Evolutionary conservation across 1,284 basidiomycete genomes (phyloP), one percentile per base, ranked within the genome.

Genomic region (Gomphus bonarii): DNA sequence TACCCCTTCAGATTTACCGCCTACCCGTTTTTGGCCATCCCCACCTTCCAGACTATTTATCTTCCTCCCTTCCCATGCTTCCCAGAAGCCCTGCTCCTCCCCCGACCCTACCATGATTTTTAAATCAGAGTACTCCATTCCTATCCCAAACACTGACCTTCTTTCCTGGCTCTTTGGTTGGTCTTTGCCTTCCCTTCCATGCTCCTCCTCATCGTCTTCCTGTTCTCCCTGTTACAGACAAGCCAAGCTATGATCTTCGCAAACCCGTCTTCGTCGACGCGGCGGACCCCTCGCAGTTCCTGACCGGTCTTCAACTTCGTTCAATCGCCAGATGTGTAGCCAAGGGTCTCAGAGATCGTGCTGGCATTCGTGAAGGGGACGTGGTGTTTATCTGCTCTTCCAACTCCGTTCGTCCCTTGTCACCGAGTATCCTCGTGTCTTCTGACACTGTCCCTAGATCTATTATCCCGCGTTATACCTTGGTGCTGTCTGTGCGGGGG

Each of bases 121-220:
- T 50, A 58, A 58, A 40, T 52, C 56, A 31, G 56, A 53, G 22
- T 53, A 58, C 48, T 42, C 56, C 28, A 58, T 58, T 31, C 56
- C 56, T 36, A 54, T 62, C 54, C 61, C 61, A 25, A 57, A 57
- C 30, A 50, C 48, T 22, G 61, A 62, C 47, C 54, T 62, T 50
- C 58, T 62, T 31, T 57, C 60, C 16, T 62, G 56, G 49, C 57
- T 62, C 28, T 62, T 62, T 38, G 60, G 60, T 60, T 14, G 14
- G 59, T 55, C 42, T n/a, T 48, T 50, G 46, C 42, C 51, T 33
- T 28, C 22, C 35, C 22, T 18, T 25, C 20, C 43, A 16, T 35
- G 36, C 30, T 35, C 22, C 18, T 50, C 11, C 35, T 51, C 43
- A 56, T 12, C n/a, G 30, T n/a, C n/a, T n/a, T n/a, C n/a, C n/a